phyloP scores from a whole-genome alignment of 768 basidiomycete species.

The Exidia glandulosa region DNA sequence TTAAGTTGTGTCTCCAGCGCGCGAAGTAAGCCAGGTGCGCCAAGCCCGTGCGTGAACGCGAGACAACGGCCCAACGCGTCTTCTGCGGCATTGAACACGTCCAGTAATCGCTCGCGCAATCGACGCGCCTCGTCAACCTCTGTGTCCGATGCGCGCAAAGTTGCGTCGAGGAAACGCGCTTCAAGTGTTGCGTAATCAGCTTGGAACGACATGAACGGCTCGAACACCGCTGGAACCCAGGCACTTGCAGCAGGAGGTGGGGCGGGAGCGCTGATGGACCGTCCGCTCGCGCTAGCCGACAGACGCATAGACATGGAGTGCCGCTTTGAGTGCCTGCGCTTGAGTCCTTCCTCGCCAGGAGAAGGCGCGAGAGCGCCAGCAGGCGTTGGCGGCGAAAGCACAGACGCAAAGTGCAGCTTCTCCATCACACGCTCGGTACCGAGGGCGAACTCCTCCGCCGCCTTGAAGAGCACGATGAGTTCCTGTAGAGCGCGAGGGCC shows the following conservation, averaged over 20 bases:
- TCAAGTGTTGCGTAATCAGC: conserved; percentile 75
- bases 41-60: conserved; percentile 85
- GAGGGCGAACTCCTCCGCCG: conserved; percentile 75
- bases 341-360: conserved; percentile 20
- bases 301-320: conserved; percentile 55
- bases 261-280: conserved; percentile 19
- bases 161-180: conserved; percentile 50
- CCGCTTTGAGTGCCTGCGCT: conserved; percentile 43
- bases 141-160: conserved; percentile 31
- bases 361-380: conserved; percentile 10
- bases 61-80: conserved; percentile 67
- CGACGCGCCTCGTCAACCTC: conserved; percentile 45
- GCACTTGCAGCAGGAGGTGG: conserved; percentile 14
- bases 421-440: conserved; percentile 67
- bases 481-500: conserved; percentile 52
- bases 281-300: conserved; percentile 19
- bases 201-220: conserved; percentile 89
- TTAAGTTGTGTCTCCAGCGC: conserved; percentile 43
- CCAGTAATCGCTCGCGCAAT: conserved; percentile 62
- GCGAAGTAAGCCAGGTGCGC: conserved; percentile 56
- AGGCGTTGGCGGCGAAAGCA: conserved; percentile 8
- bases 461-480: conserved; percentile 57
- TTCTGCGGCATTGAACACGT: conserved; percentile 68
- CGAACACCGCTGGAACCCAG: conserved; percentile 90
- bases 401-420: conserved; percentile 39